Evolutionary conservation across 2,329 filamentous ascomycete species (phyloP).

Genomic region (Aspergillus fructus): DNA sequence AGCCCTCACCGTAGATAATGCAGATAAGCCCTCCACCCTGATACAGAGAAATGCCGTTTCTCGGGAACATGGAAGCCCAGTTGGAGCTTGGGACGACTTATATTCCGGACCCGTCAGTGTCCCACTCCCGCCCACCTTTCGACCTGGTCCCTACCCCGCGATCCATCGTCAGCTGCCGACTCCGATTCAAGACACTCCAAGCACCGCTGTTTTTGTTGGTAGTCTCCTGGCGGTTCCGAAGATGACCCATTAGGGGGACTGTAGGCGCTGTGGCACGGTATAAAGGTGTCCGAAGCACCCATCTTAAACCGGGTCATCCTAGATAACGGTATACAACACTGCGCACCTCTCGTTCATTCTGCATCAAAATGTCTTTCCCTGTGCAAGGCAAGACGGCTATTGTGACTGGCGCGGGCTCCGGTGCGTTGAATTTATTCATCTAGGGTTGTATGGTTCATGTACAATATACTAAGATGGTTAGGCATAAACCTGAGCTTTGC

Average conservation of each 20-base stretch:
- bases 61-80: background rate
- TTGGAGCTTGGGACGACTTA: background rate
- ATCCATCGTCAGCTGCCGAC: background rate
- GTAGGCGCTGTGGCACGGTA: background rate
- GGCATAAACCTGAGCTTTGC: constrained; percentile 50
- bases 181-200: background rate
- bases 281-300: background rate
- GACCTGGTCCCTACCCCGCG: background rate
- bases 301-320: background rate
- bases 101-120: background rate
- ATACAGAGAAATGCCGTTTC: background rate
- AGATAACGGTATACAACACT: background rate
- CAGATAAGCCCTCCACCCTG: too few relatives aligned
- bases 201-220: background rate
- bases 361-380: constrained; percentile 34
- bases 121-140: background rate
- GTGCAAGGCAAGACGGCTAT: constrained; percentile 52
- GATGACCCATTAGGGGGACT: background rate
- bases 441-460: background rate
- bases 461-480: constrained; percentile 16
- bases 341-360: background rate
- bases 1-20: too few relatives aligned
- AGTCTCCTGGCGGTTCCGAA: background rate
- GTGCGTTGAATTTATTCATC: constrained; percentile 29
- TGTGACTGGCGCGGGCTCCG: constrained; percentile 56